phyloP scores from a whole-genome alignment of 768 basidiomycete species.

The Leccinum obscurum region DNA sequence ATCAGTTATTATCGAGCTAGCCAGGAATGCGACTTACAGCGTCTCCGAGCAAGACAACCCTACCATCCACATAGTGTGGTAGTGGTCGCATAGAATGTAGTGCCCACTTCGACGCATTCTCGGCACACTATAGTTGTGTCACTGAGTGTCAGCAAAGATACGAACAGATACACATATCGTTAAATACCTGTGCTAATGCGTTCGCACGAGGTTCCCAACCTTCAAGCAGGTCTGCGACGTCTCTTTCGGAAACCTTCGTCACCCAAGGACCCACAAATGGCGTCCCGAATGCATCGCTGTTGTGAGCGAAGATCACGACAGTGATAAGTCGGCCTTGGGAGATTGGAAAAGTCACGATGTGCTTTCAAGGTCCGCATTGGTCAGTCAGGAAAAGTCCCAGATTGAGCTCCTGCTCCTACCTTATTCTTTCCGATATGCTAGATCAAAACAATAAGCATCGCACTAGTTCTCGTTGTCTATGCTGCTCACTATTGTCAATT shows the following conservation, averaged over 20 bases:
- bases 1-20: too few species aligned
- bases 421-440: slow-evolving; percentile 30
- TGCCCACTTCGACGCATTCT: slow-evolving; percentile 43
- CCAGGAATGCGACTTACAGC: too few species aligned
- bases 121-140: slow-evolving; percentile 30
- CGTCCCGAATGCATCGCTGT: slow-evolving; percentile 32
- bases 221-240: slow-evolving; percentile 31
- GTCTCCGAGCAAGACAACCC: too few species aligned
- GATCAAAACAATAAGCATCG: slow-evolving; percentile 4
- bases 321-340: slow-evolving; percentile 39
- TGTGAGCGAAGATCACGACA: slow-evolving; percentile 32
- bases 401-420: slow-evolving; percentile 2
- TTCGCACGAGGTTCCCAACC: slow-evolving; percentile 23
- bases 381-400: background rate
- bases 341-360: slow-evolving; percentile 42
- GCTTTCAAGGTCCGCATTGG: slow-evolving; percentile 25
- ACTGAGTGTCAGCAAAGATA: background rate
- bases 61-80: too few species aligned
- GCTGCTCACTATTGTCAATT: slow-evolving; percentile 24
- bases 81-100: slow-evolving; percentile 30
- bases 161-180: background rate
- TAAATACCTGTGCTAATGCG: slow-evolving; percentile 14
- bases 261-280: slow-evolving; percentile 33
- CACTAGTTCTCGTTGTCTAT: background rate
- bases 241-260: slow-evolving; percentile 30